These are phyloP conservation scores for Phlyctochytrium bullatum DNA, from an alignment of 192 early-diverging fungal species.

Conservation along the genomic window DNA sequence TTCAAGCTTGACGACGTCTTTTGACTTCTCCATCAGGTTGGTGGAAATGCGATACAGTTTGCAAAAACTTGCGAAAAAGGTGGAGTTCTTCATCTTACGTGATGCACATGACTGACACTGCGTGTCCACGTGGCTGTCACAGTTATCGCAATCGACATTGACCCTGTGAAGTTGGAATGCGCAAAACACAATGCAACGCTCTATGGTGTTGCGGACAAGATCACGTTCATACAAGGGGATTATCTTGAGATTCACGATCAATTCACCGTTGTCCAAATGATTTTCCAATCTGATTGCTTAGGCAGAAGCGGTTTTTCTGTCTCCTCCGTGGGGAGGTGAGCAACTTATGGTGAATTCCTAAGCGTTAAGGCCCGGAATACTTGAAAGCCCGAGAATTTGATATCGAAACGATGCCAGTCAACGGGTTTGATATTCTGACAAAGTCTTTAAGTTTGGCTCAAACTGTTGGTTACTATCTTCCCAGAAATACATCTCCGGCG, in stretches of 20 bases:
- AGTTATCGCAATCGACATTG: slow-evolving; percentile 93
- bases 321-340: slow-evolving; percentile 91
- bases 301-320: slow-evolving; percentile 90
- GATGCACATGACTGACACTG: too few species aligned
- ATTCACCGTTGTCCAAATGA: slow-evolving; percentile 43
- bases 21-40: slow-evolving; percentile 40
- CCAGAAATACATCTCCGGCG: slow-evolving; percentile 70
- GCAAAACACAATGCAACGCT: slow-evolving; percentile 83
- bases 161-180: slow-evolving; percentile 71
- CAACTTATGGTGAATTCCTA: background rate
- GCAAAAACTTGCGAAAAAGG: slow-evolving; percentile 78
- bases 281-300: slow-evolving; percentile 20
- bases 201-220: slow-evolving; percentile 88
- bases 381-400: slow-evolving; percentile 55
- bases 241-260: slow-evolving; percentile 73
- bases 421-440: slow-evolving; percentile 70
- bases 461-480: slow-evolving; percentile 85
- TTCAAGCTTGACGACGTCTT: too few species aligned
- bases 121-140: slow-evolving; percentile 8
- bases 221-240: slow-evolving; percentile 91
- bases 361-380: slow-evolving; percentile 65
- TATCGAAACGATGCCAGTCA: slow-evolving; percentile 68
- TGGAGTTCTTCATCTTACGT: slow-evolving; percentile 21
- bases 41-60: slow-evolving; percentile 97
- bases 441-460: slow-evolving; percentile 61